Percentiles rank a stretch among this genome's conserved stretches.
These are phyloP conservation scores for Adansonia grandidieri DNA, from an alignment of 441 rosid genomes.

Conservation along the genomic window DNA sequence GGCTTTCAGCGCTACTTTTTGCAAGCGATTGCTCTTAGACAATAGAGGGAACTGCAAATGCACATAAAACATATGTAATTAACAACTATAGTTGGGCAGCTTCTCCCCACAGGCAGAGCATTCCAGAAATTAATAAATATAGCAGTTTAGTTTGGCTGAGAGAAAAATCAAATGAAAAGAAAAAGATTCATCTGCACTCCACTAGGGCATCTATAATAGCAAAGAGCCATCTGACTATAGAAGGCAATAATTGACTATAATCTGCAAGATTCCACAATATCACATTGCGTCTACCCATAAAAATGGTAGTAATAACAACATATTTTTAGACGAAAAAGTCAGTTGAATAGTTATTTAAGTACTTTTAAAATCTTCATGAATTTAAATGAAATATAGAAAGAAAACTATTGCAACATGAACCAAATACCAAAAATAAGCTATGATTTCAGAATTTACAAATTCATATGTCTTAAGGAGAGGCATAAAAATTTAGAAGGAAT, in stretches of 20 bases:
- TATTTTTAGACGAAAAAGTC: neutral
- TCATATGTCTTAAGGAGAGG: neutral
- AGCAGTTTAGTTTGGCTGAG: neutral
- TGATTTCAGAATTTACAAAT: neutral
- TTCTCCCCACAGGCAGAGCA: neutral
- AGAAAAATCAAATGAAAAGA: constrained; percentile 1
- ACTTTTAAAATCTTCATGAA: neutral
- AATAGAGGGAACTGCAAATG: constrained; percentile 84
- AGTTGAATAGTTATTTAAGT: neutral
- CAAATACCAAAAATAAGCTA: neutral
- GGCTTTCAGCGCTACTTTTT: constrained; percentile 59
- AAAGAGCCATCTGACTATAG: neutral
- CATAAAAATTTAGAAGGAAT: neutral
- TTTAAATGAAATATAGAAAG: neutral
- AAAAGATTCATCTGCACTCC: neutral
- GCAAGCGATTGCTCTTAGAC: constrained; percentile 83
- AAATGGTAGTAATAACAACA: neutral
- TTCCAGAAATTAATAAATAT: neutral
- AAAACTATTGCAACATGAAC: neutral
- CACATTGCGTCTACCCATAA: neutral
- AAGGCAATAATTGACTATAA: neutral
- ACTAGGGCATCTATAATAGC: neutral
- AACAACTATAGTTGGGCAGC: neutral
- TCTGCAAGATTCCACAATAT: neutral
- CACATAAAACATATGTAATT: constrained; percentile 15